Percentiles rank a stretch among this genome's conserved stretches.
Evolutionary conservation across 768 basidiomycete genomes (phyloP).

Genomic region (Podaxis pistillaris): DNA sequence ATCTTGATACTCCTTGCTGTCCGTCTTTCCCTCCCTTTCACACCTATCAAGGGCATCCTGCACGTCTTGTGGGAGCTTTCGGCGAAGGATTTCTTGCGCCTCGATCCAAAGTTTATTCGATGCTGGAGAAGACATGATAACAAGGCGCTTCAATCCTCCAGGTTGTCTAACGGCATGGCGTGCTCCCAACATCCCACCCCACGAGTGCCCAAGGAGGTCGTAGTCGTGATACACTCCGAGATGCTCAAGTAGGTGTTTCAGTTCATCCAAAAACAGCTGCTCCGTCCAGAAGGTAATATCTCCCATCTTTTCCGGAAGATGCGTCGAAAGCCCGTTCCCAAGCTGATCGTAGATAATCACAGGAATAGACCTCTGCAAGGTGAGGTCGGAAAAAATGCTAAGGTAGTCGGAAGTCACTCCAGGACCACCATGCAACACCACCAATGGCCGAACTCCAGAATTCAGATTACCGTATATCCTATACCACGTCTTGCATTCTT

Average conservation of each 20-base stretch:
- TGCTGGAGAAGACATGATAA: slow-evolving; percentile 46
- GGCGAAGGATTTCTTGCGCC: slow-evolving; percentile 16
- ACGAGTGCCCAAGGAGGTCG: slow-evolving; percentile 51
- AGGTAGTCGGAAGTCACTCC: slow-evolving; percentile 44
- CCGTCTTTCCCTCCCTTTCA: slow-evolving; percentile 42
- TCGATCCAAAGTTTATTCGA: slow-evolving; percentile 40
- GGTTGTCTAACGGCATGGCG: slow-evolving; percentile 37
- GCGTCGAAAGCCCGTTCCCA: slow-evolving; percentile 53
- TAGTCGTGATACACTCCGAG: slow-evolving; percentile 43
- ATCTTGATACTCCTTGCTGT: slow-evolving; percentile 42
- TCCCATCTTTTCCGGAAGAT: slow-evolving; percentile 44
- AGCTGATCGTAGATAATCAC: slow-evolving; percentile 58
- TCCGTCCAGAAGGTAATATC: slow-evolving; percentile 48
- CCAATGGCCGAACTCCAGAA: slow-evolving; percentile 36
- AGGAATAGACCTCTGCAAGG: slow-evolving; percentile 34
- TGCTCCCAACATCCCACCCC: slow-evolving; percentile 50
- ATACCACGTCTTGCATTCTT: slow-evolving; percentile 44
- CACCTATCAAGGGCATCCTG: slow-evolving; percentile 40
- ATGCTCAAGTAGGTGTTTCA: slow-evolving; percentile 43
- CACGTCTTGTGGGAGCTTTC: slow-evolving; percentile 37
- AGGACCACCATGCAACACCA: slow-evolving; percentile 56
- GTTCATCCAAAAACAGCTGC: slow-evolving; percentile 50
- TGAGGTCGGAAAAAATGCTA: slow-evolving; percentile 36
- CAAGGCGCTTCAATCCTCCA: slow-evolving; percentile 40
- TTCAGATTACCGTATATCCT: slow-evolving; percentile 45